Base-by-base conservation (phyloP, 352 stramenopile genomes). In the Phytophthora megakarya region DNA sequence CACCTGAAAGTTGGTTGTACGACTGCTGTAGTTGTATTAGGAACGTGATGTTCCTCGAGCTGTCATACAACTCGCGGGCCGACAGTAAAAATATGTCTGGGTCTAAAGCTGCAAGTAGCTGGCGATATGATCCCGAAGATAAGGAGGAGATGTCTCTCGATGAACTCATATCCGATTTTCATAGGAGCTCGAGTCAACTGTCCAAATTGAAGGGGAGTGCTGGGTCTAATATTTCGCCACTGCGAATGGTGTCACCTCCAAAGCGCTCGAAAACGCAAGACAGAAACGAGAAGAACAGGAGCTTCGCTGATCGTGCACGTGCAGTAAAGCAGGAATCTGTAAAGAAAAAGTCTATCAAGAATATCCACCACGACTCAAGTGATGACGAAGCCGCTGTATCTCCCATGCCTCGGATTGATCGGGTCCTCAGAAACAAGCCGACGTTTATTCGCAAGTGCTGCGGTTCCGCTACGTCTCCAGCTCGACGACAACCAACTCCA, bases 371-470 rank as follows among this genome's bases (percentile, higher is more conserved):
- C 46, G 50, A 64, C 11, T 53, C 22, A 1, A 65, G 50, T 44
- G 61, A 68, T 3, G 44, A 57, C 15, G 70, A 69, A 3, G 44
- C 25, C 13, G 48, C 39, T 0, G 61, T 88, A 19, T 75, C 55
- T 15, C 78, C 78, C 4, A 83, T 86, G 76, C 80, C 80, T 4
- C 78, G 81, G 32, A 63, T 87, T 22, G 75, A 69, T 0, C 57
- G 81, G 12, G 39, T 70, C n/a, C 70, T 80, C 0, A 72, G 59
- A 18, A 68, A 76, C 30, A 86, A 81, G 61, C 70, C 76, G 16
- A 76, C 78, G 7, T 38, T 86, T 10, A 25, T 56, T 8, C 22
- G 59, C 25, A 73, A 67, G 23, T 61, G 33, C 51, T 39, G 63
- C 22, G 16, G n/a, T n/a, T n/a, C 15, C 38, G 21, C 45, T 44